Evolutionary conservation across 2,329 filamentous ascomycete genomes (phyloP), one percentile per base, ranked within the genome.

Genomic region (Penicillium sp.): DNA sequence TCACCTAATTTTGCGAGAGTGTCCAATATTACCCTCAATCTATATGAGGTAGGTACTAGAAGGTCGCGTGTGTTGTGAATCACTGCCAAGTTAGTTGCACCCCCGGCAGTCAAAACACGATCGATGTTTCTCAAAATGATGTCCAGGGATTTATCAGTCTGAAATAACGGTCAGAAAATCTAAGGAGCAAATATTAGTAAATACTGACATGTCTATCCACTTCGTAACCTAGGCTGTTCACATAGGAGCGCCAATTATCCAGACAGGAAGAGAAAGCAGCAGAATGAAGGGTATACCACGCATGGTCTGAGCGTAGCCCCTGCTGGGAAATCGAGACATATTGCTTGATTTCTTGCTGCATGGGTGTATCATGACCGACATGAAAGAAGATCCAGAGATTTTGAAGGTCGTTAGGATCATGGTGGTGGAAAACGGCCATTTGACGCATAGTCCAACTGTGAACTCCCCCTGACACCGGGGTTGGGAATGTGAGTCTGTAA

Each of bases 351-450:
- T 51, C 23, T 19, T 41, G 23, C 17, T 50, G 35, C 23, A 27
- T 31, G 19, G 52, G 19, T 13, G 52, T 41, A 6, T 48, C 13
- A 4, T 48, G 49, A 6, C 51, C 48, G 13, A 52, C 61, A 38
- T 64, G 62, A 9, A 65, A 54, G 25, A 65, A 58, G 12, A 65
- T 57, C 64, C 64, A 67, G 15, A 67, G 55, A 31, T 60, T 58
- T 25, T 51, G 47, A 9, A 37, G 42, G 1, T 50, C 51, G 0
- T 57, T 56, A 2, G 62, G 54, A 29, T 57, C 46, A 21, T 62
- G 53, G 12, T 58, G 52, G 45, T 65, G 62, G 12, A 65, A 63
- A n/a, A 67, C 54, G 6, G 49, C 60, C 5, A 59, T 50, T 29
- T 67, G 64, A 13, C 64, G 59, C 13, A 62, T 59, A 7, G 61